Percentiles rank a stretch among this genome's conserved stretches.
Conservation (phyloP, 2,329 filamentous ascomycete species). For the Pseudogymnoascus sp. region DNA sequence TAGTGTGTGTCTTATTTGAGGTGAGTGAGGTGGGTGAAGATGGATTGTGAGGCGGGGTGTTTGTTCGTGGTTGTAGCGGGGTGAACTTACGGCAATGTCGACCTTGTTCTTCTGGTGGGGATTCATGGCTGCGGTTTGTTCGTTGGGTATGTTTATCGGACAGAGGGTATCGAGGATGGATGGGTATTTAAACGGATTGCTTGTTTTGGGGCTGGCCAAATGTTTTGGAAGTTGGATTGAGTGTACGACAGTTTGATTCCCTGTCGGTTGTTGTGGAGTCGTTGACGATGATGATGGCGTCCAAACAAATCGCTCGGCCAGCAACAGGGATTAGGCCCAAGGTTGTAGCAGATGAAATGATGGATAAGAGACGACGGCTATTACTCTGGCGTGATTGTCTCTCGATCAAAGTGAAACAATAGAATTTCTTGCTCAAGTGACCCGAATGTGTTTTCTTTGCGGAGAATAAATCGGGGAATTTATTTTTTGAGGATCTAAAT, state of each 20-base stretch:
- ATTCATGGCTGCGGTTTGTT: slow-evolving; percentile 56
- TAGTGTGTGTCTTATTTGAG: background rate
- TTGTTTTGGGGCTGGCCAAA: background rate
- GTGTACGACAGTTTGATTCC: background rate
- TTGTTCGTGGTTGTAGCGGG: slow-evolving; percentile 14
- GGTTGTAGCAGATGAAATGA: background rate
- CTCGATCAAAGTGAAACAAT: background rate
- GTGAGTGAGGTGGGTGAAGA: background rate
- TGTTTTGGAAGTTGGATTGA: slow-evolving; percentile 4
- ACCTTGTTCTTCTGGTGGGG: slow-evolving; percentile 98
- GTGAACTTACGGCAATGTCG: slow-evolving; percentile 74
- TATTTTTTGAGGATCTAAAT: background rate
- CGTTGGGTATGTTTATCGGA: background rate
- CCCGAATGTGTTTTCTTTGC: background rate
- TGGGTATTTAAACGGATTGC: background rate
- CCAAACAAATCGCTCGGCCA: slow-evolving; percentile 9
- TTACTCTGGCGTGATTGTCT: background rate
- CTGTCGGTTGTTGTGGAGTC: slow-evolving; percentile 5
- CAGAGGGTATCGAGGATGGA: background rate
- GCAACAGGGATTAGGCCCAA: background rate
- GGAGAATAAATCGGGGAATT: background rate
- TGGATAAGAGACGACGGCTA: background rate
- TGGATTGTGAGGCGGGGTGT: background rate
- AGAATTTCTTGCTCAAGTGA: background rate
- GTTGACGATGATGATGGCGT: slow-evolving; percentile 7